Conservation (phyloP, 371 early-diverging fungal genomes). For the Lichtheimia ramosa region DNA sequence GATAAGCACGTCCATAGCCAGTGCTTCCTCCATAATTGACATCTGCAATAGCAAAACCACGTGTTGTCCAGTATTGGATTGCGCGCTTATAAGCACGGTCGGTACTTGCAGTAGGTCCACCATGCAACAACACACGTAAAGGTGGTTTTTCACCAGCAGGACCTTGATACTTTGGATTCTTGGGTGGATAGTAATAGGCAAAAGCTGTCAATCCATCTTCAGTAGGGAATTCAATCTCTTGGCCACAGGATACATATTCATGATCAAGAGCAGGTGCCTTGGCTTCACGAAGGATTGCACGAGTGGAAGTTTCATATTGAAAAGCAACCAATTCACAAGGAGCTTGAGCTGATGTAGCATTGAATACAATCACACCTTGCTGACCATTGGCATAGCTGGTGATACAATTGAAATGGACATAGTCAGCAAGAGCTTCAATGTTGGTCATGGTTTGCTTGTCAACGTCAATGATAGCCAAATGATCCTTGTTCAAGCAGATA, state of each 20-base stretch:
- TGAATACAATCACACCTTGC: conserved; percentile 32
- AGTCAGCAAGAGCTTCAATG: conserved; percentile 29
- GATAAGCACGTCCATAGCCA: conserved; percentile 73
- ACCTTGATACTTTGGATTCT: conserved; percentile 57
- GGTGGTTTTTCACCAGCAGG: conserved; percentile 63
- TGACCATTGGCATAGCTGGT: conserved; percentile 30
- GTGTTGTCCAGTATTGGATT: conserved; percentile 76
- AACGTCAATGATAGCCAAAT: conserved; percentile 54
- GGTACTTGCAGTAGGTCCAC: conserved; percentile 64
- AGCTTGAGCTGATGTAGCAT: conserved; percentile 28
- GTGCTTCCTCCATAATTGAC: conserved; percentile 81
- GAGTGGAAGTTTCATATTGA: conserved; percentile 7
- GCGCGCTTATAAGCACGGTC: conserved; percentile 37
- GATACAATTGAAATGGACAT: conserved; percentile 30
- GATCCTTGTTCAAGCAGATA: conserved; percentile 34
- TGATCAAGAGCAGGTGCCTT: conserved; percentile 27
- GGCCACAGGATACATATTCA: conserved; percentile 60
- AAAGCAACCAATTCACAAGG: conserved; percentile 25
- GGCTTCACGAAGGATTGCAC: conserved; percentile 18
- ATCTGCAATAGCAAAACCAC: conserved; percentile 73
- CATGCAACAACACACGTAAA: conserved; percentile 68
- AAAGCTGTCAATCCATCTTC: conserved; percentile 47
- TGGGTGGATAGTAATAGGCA: conserved; percentile 67
- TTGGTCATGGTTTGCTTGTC: conserved; percentile 39
- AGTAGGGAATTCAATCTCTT: conserved; percentile 68